Evolutionary conservation across 2,329 filamentous ascomycete species (phyloP).

Genomic region (Neodidymelliopsis sp.): DNA sequence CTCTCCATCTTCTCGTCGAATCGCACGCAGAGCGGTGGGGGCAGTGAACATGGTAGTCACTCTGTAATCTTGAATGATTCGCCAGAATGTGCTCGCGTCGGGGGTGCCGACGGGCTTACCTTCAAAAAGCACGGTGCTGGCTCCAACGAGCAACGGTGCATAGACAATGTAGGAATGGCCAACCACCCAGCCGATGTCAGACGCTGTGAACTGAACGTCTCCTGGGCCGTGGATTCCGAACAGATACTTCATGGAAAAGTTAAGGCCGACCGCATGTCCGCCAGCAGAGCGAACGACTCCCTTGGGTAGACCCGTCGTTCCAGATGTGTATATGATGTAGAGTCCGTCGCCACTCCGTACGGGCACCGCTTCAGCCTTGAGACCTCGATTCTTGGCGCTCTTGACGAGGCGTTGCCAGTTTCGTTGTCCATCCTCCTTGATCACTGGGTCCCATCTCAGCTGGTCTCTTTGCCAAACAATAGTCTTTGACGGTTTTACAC

Average conservation of each 20-base stretch:
- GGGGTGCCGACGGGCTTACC: conserved; percentile 94
- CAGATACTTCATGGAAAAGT: conserved; percentile 81
- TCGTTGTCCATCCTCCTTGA: conserved; percentile 71
- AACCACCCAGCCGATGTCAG: conserved; percentile 93
- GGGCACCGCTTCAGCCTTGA: conserved; percentile 77
- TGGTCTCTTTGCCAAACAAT: conserved; percentile 87
- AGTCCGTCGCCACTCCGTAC: conserved; percentile 79
- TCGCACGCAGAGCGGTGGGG: conserved; percentile 85
- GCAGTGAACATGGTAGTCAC: conserved; percentile 84
- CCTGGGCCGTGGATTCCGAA: conserved; percentile 85
- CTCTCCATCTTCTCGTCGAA: conserved; percentile 83
- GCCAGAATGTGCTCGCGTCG: conserved; percentile 87
- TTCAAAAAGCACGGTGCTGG: conserved; percentile 87
- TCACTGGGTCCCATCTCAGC: conserved; percentile 74
- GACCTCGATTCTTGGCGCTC: conserved; percentile 70
- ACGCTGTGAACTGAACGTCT: conserved; percentile 81
- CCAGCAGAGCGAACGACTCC: conserved; percentile 83
- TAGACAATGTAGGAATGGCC: conserved; percentile 82
- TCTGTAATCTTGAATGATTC: conserved; percentile 82
- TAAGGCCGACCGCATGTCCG: conserved; percentile 85
- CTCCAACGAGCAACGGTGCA: conserved; percentile 82
- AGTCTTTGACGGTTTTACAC: conserved; percentile 74
- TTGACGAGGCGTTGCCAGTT: conserved; percentile 81
- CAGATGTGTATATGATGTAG: conserved; percentile 91
- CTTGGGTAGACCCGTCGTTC: conserved; percentile 83